Percentiles rank a stretch among this genome's conserved stretches.
phyloP scores from a whole-genome alignment of 768 basidiomycete species.

The Mycena leptocephala region DNA sequence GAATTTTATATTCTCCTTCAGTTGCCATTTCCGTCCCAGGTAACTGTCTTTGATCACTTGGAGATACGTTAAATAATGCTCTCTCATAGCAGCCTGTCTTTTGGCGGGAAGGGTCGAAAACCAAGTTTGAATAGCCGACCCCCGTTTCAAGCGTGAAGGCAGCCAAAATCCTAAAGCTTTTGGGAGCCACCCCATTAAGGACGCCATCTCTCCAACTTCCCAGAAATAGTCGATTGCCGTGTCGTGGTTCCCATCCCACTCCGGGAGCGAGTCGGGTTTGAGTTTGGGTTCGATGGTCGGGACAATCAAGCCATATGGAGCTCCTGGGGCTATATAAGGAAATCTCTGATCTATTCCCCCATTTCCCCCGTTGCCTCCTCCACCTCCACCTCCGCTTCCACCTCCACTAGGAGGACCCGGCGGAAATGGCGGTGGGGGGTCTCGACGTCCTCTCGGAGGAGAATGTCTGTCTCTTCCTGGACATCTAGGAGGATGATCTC shows the following conservation, averaged over 20 bases:
- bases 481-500: too few relatives aligned
- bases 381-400: too few relatives aligned
- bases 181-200: neutral
- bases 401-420: too few relatives aligned
- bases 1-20: neutral
- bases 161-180: neutral
- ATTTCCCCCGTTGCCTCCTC: too few relatives aligned
- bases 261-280: too few relatives aligned
- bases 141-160: too few relatives aligned
- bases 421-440: too few relatives aligned
- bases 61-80: neutral
- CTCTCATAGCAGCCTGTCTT: neutral
- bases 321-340: neutral
- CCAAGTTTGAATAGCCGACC: neutral
- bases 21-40: neutral
- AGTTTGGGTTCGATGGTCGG: neutral
- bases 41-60: neutral
- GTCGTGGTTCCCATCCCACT: too few relatives aligned
- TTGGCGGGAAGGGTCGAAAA: neutral
- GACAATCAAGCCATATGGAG: neutral
- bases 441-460: too few relatives aligned
- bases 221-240: too few relatives aligned
- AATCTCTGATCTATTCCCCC: too few relatives aligned
- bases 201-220: neutral
- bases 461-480: too few relatives aligned